phyloP scores from a whole-genome alignment of 352 stramenopile species.

The Phytophthora megakarya region DNA sequence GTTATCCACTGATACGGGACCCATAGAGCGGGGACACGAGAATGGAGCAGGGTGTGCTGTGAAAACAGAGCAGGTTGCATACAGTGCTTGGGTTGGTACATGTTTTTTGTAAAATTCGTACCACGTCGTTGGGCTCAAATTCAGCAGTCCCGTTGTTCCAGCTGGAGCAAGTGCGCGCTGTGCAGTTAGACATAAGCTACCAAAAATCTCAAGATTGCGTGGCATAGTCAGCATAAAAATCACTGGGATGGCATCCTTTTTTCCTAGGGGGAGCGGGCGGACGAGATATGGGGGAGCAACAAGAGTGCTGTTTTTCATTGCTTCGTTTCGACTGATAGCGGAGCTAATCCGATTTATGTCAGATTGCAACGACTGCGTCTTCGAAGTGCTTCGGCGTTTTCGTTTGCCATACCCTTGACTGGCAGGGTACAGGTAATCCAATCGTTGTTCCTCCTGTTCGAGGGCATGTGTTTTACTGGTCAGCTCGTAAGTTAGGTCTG shows the following conservation, averaged over 20 bases:
- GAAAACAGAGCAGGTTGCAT: conserved; percentile 13
- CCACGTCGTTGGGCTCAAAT: conserved; percentile 24
- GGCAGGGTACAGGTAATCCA: too few species aligned
- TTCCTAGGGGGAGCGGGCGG: conserved; percentile 36
- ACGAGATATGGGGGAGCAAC: conserved; percentile 36
- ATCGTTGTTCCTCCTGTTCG: too few species aligned
- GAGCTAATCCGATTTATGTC: not conserved
- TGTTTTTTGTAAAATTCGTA: conserved; percentile 23
- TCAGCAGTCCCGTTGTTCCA: conserved; percentile 15
- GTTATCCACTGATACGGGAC: conserved; percentile 22
- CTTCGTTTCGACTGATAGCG: conserved; percentile 1
- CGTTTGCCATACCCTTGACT: too few species aligned
- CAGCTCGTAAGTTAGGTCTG: not conserved
- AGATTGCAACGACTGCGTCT: too few species aligned
- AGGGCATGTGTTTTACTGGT: too few species aligned
- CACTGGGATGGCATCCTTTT: conserved; percentile 31
- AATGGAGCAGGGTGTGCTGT: conserved; percentile 21
- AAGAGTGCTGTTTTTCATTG: conserved; percentile 7
- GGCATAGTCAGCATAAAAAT: conserved; percentile 57
- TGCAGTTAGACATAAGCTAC: conserved; percentile 40
- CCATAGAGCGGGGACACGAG: too few species aligned
- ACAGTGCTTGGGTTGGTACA: not conserved
- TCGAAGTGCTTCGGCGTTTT: too few species aligned
- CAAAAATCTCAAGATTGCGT: conserved; percentile 40
- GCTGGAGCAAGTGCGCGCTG: conserved; percentile 40